Evolutionary conservation across 2,329 filamentous ascomycete species (phyloP), one percentile per base, ranked within the genome.

Genomic region (Fusarium tricinctum): DNA sequence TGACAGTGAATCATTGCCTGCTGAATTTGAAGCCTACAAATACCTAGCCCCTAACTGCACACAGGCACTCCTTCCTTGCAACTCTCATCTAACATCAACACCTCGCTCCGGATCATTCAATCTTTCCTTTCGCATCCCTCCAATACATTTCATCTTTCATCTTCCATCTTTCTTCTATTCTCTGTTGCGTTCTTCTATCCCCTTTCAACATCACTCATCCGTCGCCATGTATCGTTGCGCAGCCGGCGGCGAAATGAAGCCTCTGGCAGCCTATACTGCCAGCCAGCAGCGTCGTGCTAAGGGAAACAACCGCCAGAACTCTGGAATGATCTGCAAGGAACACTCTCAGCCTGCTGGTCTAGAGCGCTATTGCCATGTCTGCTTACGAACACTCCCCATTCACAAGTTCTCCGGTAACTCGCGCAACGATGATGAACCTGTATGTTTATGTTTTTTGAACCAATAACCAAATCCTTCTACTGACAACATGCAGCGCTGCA

Each of bases 311-410:
- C 42, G 20, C 26, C n/a, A 12, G 2, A 76, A 77, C 42, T 76
- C 74, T 1, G 78, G 78, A 28, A 81, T 81, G 78, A 73, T 73
- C 1, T 81, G 80, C 46, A 71, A 72, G 9, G 74, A 78, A 6
- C 80, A 81, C 51, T 70, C 72, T 1, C 39, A 33, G 39, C 62
- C 75, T 3, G 45, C 52, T 7, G 53, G 68, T 1, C 38, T 45
- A 4, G 76, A 81, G 59, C 45, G 77, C 10, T 61, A 59, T 3
- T 82, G 80, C 49, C 66, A 74, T 5, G 45, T 78, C 1, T 82
- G 80, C 51, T 39, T 56, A 2, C 38, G 74, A 10, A 63, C 71
- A 19, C 77, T 77, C 45, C 61, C 73, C 1, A 46, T 72, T 4
- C 64, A 75, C 1, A 49, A 75, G 1, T 82, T 79, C 35, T 65